A percentile compares a stretch with the other conserved stretches of the same genome.
Evolutionary conservation across 192 early-diverging fungal genomes (phyloP).

Genomic region (Ambispora gerdemannii): DNA sequence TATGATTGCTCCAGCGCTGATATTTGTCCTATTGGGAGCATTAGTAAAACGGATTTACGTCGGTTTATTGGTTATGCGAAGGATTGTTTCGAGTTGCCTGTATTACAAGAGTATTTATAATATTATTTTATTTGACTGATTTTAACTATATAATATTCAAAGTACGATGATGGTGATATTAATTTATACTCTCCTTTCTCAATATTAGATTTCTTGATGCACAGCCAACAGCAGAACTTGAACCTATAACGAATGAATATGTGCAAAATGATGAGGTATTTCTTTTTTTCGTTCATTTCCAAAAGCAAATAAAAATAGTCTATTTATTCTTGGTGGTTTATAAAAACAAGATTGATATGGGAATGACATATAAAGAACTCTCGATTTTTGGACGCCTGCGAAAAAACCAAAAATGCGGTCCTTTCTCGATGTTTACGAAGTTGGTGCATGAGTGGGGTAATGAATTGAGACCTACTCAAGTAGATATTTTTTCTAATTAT

Average conservation of each 20-base stretch:
- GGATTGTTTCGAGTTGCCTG: constrained; percentile 60
- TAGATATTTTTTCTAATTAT: constrained; percentile 30
- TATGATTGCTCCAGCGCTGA: constrained; percentile 98
- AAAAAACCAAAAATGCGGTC: constrained; percentile 84
- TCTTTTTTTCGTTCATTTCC: not conserved
- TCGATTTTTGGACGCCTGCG: constrained; percentile 87
- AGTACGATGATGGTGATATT: no score
- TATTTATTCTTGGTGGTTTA: no score
- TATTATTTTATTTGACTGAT: no score
- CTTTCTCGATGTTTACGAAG: constrained; percentile 91
- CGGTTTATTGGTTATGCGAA: constrained; percentile 75
- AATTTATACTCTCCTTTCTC: not conserved
- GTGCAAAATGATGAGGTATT: constrained; percentile 83
- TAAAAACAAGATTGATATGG: constrained; percentile 89
- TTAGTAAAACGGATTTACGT: constrained; percentile 84
- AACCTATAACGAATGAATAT: constrained; percentile 81
- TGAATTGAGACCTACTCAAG: constrained; percentile 57
- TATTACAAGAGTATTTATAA: constrained; percentile 57
- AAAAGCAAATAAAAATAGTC: no score
- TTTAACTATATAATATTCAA: no score
- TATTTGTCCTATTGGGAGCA: constrained; percentile 95
- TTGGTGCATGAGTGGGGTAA: constrained; percentile 79
- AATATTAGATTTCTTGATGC: constrained; percentile 76
- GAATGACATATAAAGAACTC: constrained; percentile 95
- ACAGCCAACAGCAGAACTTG: constrained; percentile 92